Base-by-base conservation (phyloP, 768 basidiomycete genomes). In the Rhodotorula diobovata region DNA sequence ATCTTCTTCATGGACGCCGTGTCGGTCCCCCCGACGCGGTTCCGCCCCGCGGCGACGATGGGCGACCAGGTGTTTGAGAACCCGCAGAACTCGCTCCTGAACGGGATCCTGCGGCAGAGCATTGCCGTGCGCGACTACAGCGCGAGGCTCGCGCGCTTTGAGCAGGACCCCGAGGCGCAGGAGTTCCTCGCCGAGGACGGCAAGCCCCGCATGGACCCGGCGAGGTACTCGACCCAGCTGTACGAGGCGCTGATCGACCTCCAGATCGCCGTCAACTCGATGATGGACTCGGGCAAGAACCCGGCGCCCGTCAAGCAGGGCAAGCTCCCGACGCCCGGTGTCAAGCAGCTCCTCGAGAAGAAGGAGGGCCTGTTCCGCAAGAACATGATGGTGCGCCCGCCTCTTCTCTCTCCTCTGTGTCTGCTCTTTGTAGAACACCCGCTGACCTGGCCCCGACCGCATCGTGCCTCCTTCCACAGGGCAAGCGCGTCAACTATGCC, bases 401-500 rank as follows among this genome's bases (percentile, higher is more conserved):
- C 41, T 64, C 35, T 54, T 56, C 64, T 28, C 60, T 66, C 59
- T 30, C 30, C 32, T 46, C 25, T 32, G 4, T 41, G 9, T 53
- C 8, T 61, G 35, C 48, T 41, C 57, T 53, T 66, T 61, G 59
- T 21, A 34, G 2, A 56, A 8, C 11, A 12, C 51, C n/a, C 18
- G 23, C 48, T 50, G 48, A 50, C 48, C 23, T n/a, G 2, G 12
- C 23, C n/a, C n/a, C n/a, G n/a, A n/a, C n/a, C n/a, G n/a, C n/a
- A n/a, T n/a, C 23, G 48, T 41, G 54, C 61, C 55, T 0, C 65
- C 64, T 61, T n/a, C n/a, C 41, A 37, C 67, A 97, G 94, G 96
- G 96, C 18, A 99, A 99, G 84, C 93, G 96, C 78, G 96, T 99
- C 71, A 98, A 99, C 81, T 96, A 95, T 80, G 94, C 96, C 53